Conservation (phyloP, 225 moss, liverwort and hornwort genomes). For the Marchantia polymorpha region DNA sequence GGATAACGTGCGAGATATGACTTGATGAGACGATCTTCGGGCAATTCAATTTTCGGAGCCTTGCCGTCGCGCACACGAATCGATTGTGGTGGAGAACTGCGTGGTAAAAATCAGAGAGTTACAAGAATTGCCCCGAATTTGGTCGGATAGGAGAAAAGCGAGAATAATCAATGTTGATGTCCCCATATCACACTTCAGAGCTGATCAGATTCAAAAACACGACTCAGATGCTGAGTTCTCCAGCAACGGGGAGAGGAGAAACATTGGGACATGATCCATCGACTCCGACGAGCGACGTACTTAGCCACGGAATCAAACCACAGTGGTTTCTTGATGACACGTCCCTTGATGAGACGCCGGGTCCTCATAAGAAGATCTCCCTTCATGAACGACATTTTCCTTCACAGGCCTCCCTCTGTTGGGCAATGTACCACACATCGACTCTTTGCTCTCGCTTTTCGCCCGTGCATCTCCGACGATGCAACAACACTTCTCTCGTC, state of each 20-base stretch:
- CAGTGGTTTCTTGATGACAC: constrained; percentile 64
- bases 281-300: constrained; percentile 18
- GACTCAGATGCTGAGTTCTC: neutral
- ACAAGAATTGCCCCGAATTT: neutral
- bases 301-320: constrained; percentile 73
- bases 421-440: neutral
- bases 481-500: neutral
- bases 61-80: constrained; percentile 65
- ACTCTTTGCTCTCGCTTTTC: neutral
- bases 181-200: neutral
- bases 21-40: constrained; percentile 79
- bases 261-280: too few species aligned
- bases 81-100: constrained; percentile 71
- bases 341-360: constrained; percentile 46
- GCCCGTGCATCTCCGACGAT: neutral
- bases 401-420: neutral
- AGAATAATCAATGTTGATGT: neutral
- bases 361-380: constrained; percentile 50
- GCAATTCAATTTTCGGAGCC: constrained; percentile 67
- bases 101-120: neutral
- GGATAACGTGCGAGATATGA: constrained; percentile 89
- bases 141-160: neutral
- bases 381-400: constrained; percentile 46
- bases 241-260: neutral
- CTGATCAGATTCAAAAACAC: neutral